Evolutionary conservation across 208 protist species (phyloP).

Genomic region (Naegleria fowleri): DNA sequence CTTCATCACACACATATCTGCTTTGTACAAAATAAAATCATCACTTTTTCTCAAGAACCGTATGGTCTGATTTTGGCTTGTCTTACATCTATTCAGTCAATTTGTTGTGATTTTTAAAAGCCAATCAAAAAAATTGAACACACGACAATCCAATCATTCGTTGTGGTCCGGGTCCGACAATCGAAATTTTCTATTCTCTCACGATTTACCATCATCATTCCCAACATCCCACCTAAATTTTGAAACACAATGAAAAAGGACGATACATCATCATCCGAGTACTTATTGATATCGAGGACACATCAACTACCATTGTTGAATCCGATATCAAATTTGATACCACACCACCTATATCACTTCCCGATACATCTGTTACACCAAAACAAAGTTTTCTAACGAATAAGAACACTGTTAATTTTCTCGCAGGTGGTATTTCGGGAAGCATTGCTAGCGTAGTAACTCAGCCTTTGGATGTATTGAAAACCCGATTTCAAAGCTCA

Average conservation of each 20-base stretch:
- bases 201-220: too few species aligned
- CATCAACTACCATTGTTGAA: neutral
- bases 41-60: too few species aligned
- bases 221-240: neutral
- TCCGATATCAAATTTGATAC: neutral
- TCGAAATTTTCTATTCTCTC: too few species aligned
- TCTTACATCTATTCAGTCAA: too few species aligned
- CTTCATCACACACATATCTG: too few species aligned
- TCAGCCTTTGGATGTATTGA: constrained; percentile 11
- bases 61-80: too few species aligned
- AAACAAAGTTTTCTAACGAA: neutral
- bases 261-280: neutral
- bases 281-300: neutral
- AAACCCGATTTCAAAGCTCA: constrained; percentile 14
- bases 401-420: neutral
- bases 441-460: neutral
- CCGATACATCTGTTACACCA: too few species aligned
- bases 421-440: neutral
- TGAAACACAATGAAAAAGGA: neutral
- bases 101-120: too few species aligned
- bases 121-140: too few species aligned
- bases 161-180: too few species aligned
- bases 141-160: too few species aligned
- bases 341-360: neutral
- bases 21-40: too few species aligned